Evolutionary conservation across 2,329 filamentous ascomycete species (phyloP).

Genomic region (Trichophyton verrucosum): DNA sequence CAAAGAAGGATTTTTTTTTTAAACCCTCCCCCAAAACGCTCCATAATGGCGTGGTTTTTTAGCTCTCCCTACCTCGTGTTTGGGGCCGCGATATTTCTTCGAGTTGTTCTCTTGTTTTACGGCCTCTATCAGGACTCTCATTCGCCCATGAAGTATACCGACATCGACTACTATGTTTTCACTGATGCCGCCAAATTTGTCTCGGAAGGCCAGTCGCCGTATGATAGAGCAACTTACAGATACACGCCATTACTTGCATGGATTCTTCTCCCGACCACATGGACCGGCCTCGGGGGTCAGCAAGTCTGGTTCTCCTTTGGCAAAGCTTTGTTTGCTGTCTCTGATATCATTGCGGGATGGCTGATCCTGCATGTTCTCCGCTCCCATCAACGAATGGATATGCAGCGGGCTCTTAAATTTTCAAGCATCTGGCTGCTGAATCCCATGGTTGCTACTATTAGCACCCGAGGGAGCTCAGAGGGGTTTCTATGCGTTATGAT

Average conservation of each 20-base stretch:
- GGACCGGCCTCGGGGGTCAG: conserved; percentile 25
- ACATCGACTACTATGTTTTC: conserved; percentile 98
- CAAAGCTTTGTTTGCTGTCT: conserved; percentile 71
- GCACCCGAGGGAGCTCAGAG: conserved; percentile 86
- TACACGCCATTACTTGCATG: conserved; percentile 92
- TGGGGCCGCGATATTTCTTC: conserved; percentile 44
- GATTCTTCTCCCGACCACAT: conserved; percentile 71
- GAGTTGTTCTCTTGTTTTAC: conserved; percentile 65
- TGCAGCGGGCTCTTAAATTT: conserved; percentile 54
- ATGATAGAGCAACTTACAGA: conserved; percentile 83
- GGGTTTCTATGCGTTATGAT: conserved; percentile 78
- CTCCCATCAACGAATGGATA: conserved; percentile 36
- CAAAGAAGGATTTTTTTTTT: background rate
- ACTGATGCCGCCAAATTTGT: conserved; percentile 82
- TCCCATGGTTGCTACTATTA: conserved; percentile 96
- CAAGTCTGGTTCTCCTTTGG: conserved; percentile 62
- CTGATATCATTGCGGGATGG: conserved; percentile 76
- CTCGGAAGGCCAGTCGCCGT: conserved; percentile 57
- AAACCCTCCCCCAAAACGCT: background rate
- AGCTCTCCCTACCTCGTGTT: conserved; percentile 25
- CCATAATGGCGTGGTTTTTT: conserved; percentile 18
- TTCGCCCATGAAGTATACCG: conserved; percentile 91
- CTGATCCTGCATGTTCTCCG: conserved; percentile 50
- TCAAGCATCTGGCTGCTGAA: conserved; percentile 88
- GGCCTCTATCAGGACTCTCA: conserved; percentile 85